Evolutionary conservation across 495 filamentous ascomycete species (phyloP), one percentile per base, ranked within the genome.

Genomic region (Pyrenula massariospora): DNA sequence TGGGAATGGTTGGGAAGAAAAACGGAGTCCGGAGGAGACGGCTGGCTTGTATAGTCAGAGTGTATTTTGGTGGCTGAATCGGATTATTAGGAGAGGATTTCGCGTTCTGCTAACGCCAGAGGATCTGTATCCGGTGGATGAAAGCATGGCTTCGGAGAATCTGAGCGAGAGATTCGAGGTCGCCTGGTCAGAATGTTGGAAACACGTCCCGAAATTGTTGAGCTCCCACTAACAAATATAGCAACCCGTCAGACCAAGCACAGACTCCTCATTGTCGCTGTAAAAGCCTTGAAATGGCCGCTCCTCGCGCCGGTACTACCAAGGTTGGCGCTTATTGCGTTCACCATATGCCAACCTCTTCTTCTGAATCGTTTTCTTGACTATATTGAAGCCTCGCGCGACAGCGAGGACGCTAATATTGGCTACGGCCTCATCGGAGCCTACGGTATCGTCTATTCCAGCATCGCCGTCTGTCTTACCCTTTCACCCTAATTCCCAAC

Each of bases 321-420:
- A 2, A 66, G 82, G 25, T 63, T 77, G 1, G 76, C 68, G 36
- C 71, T 82, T 2, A 80, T 78, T 21, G 84, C 70, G 0, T 82
- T 87, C 63, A 78, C 70, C 54, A 80, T 84, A 57, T 78, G 75
- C 48, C 84, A 87, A 62, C 84, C 85, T 2, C 73, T 88, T 50
- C 71, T 88, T 21, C 72, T 88, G 12, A 71, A 79, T 50, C 66
- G 74, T 10, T 73, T 80, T 0, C 62, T 84, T 5, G 62, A 60
- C 3, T 77, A 79, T 53, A 74, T 78, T 2, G 56, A 70, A 5
- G 62, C 75, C 53, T 70, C 76, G 2, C 66, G 65, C 0, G 73
- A 68, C 22, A 48, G 59, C 5, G 62, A 57, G 54, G 68, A 68
- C 5, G 72, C 63, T 15, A 80, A 85, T 57, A 58, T 74, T 25